Evolutionary conservation across 1,139 yeast genomes (phyloP), one percentile per base, ranked within the genome.

Genomic region (Candida tetrigidarum): DNA sequence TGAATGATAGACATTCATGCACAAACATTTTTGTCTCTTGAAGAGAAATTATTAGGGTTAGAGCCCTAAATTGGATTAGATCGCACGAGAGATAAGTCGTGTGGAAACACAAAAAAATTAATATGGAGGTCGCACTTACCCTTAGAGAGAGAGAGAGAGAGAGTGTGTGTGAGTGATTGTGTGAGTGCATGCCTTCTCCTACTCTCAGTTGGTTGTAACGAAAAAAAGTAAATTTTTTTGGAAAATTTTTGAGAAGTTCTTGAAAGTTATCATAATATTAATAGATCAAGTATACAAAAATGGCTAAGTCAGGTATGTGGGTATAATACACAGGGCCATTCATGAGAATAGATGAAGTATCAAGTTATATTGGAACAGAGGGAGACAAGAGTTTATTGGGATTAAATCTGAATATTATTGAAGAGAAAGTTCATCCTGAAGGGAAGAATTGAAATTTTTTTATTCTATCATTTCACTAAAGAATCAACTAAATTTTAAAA

Each of bases 221-320:
- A 37, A 40, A 40, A 36, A 30, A 40, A 28, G 32, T 25, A 30
- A 37, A 27, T 37, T 36, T 45, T 37, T n/a, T 8, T 41, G 46
- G 43, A 47, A 45, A 41, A 29, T 46, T 46, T 46, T 38, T 38
- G 19, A 40, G 36, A 43, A 37, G 32, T 16, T 40, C 11, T 39
- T 32, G 16, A 34, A 34, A 5, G 27, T 28, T 33, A 15, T 28
- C 37, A 23, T 34, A 33, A 14, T 27, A 20, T 30, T 41, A 39
- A 43, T 39, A 37, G 40, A 51, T 49, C 45, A 51, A 52, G 55
- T 50, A 50, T 48, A 51, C 44, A 57, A 60, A 62, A 71, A 79
- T 80, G 84, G 83, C 81, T 74, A 78, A 76, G 74, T 76, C 83
- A 67, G 84, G 84, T 79, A 78, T 75, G 84, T 79, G 55, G 46